Conservation (phyloP, 306 rosid species). For the Prunus mume region DNA sequence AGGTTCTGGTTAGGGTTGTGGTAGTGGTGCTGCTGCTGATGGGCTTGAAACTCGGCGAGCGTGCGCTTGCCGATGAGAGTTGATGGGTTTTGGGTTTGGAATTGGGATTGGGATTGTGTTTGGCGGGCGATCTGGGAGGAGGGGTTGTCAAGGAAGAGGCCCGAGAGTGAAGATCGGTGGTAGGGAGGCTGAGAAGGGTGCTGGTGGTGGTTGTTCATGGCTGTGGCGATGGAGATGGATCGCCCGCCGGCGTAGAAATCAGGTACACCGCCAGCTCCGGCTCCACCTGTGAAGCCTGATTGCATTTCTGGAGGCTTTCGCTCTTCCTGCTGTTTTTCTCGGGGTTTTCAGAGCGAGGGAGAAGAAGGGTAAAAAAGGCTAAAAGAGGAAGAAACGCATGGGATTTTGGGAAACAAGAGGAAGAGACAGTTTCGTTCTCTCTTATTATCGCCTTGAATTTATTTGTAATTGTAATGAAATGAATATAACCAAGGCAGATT, state of each 20-base stretch:
- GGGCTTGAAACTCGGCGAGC: conserved; percentile 65
- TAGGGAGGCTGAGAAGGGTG: conserved; percentile 37
- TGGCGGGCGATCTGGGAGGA: conserved; percentile 55
- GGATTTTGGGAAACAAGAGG: conserved; percentile 13
- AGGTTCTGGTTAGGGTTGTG: conserved; percentile 28
- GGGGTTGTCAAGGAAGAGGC: conserved; percentile 52
- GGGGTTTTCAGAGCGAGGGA: background rate
- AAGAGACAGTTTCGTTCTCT: conserved; percentile 23
- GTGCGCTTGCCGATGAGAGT: conserved; percentile 55
- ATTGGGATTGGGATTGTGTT: background rate
- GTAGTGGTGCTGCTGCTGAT: conserved; percentile 36
- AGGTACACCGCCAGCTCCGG: conserved; percentile 46
- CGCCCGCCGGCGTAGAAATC: conserved; percentile 53
- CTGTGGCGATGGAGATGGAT: conserved; percentile 35
- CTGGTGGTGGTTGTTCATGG: conserved; percentile 31
- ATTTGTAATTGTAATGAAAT: conserved; percentile 33
- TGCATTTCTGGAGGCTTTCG: conserved; percentile 40
- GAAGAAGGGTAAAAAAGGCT: conserved; percentile 2
- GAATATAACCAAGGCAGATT: conserved; percentile 30
- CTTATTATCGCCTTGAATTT: conserved; percentile 15
- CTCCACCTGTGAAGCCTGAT: conserved; percentile 66
- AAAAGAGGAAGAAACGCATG: conserved; percentile 48
- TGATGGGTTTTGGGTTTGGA: conserved; percentile 15
- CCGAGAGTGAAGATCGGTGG: conserved; percentile 49
- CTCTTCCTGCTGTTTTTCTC: background rate